Conservation (phyloP, 768 basidiomycete species). For the Macrocybe gigantea region DNA sequence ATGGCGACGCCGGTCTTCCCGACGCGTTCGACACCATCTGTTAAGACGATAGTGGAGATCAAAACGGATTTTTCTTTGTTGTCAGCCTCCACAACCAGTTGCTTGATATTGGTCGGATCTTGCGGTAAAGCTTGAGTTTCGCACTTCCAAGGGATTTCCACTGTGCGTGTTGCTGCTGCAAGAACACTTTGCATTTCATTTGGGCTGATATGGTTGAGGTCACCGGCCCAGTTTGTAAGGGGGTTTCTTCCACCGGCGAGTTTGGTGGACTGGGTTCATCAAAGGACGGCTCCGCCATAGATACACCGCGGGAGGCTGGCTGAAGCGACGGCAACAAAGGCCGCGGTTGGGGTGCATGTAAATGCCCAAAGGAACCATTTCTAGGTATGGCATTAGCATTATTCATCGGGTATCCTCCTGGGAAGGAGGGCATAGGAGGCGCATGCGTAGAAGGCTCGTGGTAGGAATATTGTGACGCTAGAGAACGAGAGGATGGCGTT, state of each 20-base stretch:
- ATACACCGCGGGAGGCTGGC: conserved; percentile 42
- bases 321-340: conserved; percentile 62
- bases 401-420: conserved; percentile 26
- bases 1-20: conserved; percentile 98
- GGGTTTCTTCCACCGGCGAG: conserved; percentile 63
- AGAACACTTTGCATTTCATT: conserved; percentile 98
- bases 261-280: conserved; percentile 78
- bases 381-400: conserved; percentile 22
- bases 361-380: conserved; percentile 31
- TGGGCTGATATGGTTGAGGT: conserved; percentile 77
- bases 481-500: conserved; percentile 53
- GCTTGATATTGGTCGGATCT: conserved; percentile 85
- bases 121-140: conserved; percentile 82
- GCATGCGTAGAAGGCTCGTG: conserved; percentile 26
- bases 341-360: conserved; percentile 40
- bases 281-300: conserved; percentile 46
- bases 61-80: conserved; percentile 68
- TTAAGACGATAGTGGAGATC: conserved; percentile 93
- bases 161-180: conserved; percentile 93
- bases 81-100: conserved; percentile 90
- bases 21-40: conserved; percentile 96
- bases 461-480: conserved; percentile 48
- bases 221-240: conserved; percentile 56
- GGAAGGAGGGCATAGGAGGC: conserved; percentile 39
- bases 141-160: conserved; percentile 95